These are phyloP conservation scores for Scopulariopsis brevicaulis DNA, from an alignment of 2,329 filamentous ascomycete species.

Conservation along the genomic window DNA sequence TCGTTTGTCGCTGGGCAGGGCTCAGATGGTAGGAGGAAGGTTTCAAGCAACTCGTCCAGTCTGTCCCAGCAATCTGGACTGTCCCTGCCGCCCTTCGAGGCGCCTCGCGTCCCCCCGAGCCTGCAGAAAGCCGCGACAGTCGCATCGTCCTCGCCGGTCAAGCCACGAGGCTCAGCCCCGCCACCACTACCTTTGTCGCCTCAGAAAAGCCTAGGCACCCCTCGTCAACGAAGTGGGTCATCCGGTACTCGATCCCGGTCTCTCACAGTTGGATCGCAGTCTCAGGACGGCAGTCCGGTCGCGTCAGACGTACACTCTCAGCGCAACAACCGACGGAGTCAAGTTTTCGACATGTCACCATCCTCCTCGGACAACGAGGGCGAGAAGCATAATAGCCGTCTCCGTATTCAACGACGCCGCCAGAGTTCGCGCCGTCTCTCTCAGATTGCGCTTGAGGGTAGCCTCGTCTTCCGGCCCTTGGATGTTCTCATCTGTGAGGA, in stretches of 20 bases:
- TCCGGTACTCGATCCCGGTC: slow-evolving; percentile 62
- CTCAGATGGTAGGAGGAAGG: slow-evolving; percentile 72
- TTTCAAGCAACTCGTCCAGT: slow-evolving; percentile 78
- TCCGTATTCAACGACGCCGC: slow-evolving; percentile 86
- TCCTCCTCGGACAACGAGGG: slow-evolving; percentile 97
- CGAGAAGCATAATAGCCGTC: slow-evolving; percentile 76
- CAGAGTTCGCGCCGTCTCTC: slow-evolving; percentile 93
- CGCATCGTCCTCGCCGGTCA: slow-evolving; percentile 43
- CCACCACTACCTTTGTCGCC: slow-evolving; percentile 45
- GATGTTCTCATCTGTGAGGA: slow-evolving; percentile 97
- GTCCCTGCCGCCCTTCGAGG: slow-evolving; percentile 64
- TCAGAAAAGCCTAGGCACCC: slow-evolving; percentile 49
- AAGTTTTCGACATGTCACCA: slow-evolving; percentile 91
- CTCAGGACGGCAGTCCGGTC: slow-evolving; percentile 79
- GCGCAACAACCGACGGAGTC: slow-evolving; percentile 84
- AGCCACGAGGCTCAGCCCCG: slow-evolving; percentile 39
- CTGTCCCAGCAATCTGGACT: slow-evolving; percentile 65
- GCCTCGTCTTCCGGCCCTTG: slow-evolving; percentile 77
- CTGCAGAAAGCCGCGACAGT: slow-evolving; percentile 50
- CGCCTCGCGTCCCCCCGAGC: slow-evolving; percentile 48
- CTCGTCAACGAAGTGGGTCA: slow-evolving; percentile 48
- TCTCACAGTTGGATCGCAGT: slow-evolving; percentile 86
- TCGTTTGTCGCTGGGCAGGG: slow-evolving; percentile 84
- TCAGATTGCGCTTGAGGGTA: slow-evolving; percentile 75
- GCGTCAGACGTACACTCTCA: slow-evolving; percentile 55